Base-by-base conservation (phyloP, 2,329 filamentous ascomycete species). In the Byssothecium circinans region DNA sequence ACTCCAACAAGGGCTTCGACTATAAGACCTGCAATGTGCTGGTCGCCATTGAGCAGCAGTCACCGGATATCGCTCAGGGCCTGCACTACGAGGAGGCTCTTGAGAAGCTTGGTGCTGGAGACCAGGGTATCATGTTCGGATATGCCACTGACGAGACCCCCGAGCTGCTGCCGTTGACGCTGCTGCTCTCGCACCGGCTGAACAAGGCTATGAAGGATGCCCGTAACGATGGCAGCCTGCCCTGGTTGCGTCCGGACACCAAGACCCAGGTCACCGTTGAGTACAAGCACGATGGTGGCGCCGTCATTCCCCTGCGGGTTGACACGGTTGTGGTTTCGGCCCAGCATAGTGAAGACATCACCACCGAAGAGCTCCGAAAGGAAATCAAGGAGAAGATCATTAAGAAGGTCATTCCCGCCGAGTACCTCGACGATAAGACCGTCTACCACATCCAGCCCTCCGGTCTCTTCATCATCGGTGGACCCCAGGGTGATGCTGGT, bases 101-200 rank as follows among this genome's bases (percentile, higher is more conserved):
- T 41, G 94, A 99, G 85, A 87, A 95, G 79, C 87, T 99, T 60
- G 94, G 94, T 77, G 94, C 94, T 56, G 94, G 94, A 87, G 94
- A 99, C 79, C 94, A 99, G 83, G 94, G 94, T 82, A 96, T 99
- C 83, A 99, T 99, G 94, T 99, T 99, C 78, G 94, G 94, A 69
- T 99, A 99, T 83, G 94, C 94, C 75, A 96, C 94, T 69, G 94
- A 99, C 71, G 94, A 99, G 84, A 97, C 94, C 67, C 91, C 92
- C 54, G 94, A 99, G 81, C 84, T 95, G 65, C 89, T 97, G 74
- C 94, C 94, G 61, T 82, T 99, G 69, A 97, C 92, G 68, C 83
- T 97, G 64, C 84, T 92, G 69, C 85, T 97, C 71, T 88, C 94
- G 70, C 94, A 99, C 85, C 91, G 91, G 83, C 89, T 99, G 67